phyloP scores from a whole-genome alignment of 2,329 filamentous ascomycete genomes.

The Ophiostoma piceae region DNA sequence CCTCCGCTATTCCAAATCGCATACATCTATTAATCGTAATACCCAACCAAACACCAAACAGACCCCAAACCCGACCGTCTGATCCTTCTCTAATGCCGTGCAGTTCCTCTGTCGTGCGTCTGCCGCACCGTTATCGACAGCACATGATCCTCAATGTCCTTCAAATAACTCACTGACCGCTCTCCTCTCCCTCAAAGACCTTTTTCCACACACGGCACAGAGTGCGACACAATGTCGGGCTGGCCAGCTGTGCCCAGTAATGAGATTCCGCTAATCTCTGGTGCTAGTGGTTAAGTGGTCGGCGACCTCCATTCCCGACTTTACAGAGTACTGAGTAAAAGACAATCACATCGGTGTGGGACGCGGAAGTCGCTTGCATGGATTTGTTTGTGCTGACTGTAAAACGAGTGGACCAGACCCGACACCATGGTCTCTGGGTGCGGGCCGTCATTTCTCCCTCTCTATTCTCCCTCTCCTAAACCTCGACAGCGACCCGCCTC shows the following conservation, averaged over 20 bases:
- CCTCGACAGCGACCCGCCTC: too few species aligned
- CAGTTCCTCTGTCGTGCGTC: too few species aligned
- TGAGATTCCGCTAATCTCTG: background rate
- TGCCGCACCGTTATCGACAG: too few species aligned
- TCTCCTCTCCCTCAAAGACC: too few species aligned
- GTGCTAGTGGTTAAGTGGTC: background rate
- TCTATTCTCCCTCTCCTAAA: background rate
- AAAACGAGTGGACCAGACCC: background rate
- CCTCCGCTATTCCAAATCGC: too few species aligned
- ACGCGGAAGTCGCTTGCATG: background rate
- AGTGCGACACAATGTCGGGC: background rate
- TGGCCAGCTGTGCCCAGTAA: background rate
- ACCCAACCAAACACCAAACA: too few species aligned
- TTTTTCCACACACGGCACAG: conserved; percentile 3
- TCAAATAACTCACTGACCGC: too few species aligned
- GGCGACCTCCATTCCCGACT: background rate
- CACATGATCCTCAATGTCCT: too few species aligned
- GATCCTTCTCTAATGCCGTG: too few species aligned
- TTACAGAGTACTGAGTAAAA: background rate
- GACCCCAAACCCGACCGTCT: too few species aligned
- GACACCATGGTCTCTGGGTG: conserved; percentile 1
- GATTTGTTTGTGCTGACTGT: too few species aligned
- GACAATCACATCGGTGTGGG: background rate
- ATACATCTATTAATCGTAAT: too few species aligned
- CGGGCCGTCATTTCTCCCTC: background rate